phyloP scores from a whole-genome alignment of 1,284 basidiomycete genomes.

The Vanrija humicola region DNA sequence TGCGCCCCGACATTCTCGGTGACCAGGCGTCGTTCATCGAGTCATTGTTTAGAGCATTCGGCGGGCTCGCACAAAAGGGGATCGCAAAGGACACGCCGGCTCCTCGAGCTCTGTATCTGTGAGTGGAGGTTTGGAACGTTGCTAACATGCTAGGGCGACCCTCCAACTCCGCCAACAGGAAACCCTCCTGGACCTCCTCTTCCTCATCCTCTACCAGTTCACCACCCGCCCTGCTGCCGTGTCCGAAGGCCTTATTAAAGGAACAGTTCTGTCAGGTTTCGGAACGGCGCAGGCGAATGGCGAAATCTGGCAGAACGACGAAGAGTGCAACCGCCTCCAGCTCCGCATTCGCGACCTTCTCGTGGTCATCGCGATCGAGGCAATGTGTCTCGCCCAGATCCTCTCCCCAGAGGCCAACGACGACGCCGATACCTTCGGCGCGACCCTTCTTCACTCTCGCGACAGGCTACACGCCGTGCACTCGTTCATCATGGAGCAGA shows the following conservation, averaged over 20 bases:
- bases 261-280: constrained; percentile 34
- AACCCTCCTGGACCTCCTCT: constrained; percentile 36
- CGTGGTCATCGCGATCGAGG: constrained; percentile 36
- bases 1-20: constrained; percentile 23
- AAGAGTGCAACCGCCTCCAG: constrained; percentile 23
- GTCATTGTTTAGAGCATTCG: constrained; percentile 35
- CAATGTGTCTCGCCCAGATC: constrained; percentile 31
- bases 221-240: constrained; percentile 31
- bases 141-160: constrained; percentile 26
- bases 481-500: constrained; percentile 32
- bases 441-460: constrained; percentile 28
- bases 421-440: constrained; percentile 14
- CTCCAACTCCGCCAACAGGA: constrained; percentile 40
- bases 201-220: constrained; percentile 34
- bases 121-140: not conserved
- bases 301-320: constrained; percentile 37
- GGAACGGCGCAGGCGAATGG: constrained; percentile 38
- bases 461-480: constrained; percentile 31
- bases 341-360: constrained; percentile 36
- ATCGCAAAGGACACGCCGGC: constrained; percentile 16
- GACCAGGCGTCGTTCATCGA: constrained; percentile 36
- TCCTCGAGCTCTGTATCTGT: constrained; percentile 32
- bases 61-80: constrained; percentile 28
- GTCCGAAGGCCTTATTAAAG: constrained; percentile 36
- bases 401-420: constrained; percentile 24